Evolutionary conservation across 176 grass and related monocot genomes (phyloP).

Genomic region (Elaeis guineensis): DNA sequence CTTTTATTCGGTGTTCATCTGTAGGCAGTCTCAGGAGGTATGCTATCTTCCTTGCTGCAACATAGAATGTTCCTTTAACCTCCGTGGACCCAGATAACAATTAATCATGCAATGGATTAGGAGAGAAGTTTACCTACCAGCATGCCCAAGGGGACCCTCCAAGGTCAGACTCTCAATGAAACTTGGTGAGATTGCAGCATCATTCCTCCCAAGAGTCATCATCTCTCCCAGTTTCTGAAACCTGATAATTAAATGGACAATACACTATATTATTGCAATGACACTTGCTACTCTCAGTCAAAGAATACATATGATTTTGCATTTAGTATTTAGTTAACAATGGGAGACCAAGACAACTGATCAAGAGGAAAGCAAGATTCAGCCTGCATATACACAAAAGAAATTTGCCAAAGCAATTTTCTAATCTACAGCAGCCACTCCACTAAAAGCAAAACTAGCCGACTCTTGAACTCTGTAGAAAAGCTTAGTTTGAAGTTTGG

Average conservation of each 20-base stretch:
- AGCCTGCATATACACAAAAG: too few species aligned
- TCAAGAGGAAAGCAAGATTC: too few species aligned
- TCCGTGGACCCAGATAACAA: slow-evolving; percentile 1
- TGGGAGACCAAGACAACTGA: too few species aligned
- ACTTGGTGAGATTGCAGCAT: slow-evolving; percentile 66
- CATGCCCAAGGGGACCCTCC: slow-evolving; percentile 83
- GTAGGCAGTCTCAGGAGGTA: slow-evolving; percentile 93
- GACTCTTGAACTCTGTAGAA: too few species aligned
- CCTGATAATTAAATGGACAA: slow-evolving; percentile 19
- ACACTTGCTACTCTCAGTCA: too few species aligned
- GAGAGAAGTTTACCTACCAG: slow-evolving; percentile 30
- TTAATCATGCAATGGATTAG: background rate
- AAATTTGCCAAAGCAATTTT: too few species aligned
- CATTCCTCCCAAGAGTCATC: slow-evolving; percentile 87
- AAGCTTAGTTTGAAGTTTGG: too few species aligned
- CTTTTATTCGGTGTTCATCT: slow-evolving; percentile 78
- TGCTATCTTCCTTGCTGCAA: slow-evolving; percentile 78
- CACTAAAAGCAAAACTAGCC: too few species aligned
- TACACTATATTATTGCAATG: too few species aligned
- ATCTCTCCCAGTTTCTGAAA: slow-evolving; percentile 98
- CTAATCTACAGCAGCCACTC: too few species aligned
- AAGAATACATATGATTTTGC: too few species aligned
- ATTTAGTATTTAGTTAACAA: too few species aligned
- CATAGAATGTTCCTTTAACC: background rate
- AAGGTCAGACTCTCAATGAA: slow-evolving; percentile 90